A percentile compares a stretch with the other conserved stretches of the same genome.
Evolutionary conservation across 306 rosid genomes (phyloP).

Genomic region (Dalbergia cochinchinensis): DNA sequence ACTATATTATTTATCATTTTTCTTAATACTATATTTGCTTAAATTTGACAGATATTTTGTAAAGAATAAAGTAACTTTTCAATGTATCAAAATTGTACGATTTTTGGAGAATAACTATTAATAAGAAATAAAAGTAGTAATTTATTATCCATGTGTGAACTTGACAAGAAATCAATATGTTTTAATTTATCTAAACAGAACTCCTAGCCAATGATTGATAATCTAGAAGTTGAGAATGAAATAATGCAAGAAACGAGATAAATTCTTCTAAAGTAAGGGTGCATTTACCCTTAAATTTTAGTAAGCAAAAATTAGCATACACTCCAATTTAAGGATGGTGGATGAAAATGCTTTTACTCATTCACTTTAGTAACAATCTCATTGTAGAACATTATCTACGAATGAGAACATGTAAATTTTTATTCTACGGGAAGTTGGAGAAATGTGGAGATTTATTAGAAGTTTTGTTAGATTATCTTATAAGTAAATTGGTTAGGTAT

Average conservation of each 20-base stretch:
- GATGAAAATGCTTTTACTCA: neutral
- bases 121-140: neutral
- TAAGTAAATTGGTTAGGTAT: conserved; percentile 22
- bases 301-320: too few relatives aligned
- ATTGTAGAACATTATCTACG: neutral
- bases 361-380: too few relatives aligned
- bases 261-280: neutral
- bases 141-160: too few relatives aligned
- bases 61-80: too few relatives aligned
- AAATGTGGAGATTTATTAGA: conserved; percentile 16
- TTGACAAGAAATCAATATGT: neutral
- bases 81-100: too few relatives aligned
- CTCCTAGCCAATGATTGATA: neutral
- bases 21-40: too few relatives aligned
- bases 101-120: too few relatives aligned
- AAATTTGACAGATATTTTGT: too few relatives aligned
- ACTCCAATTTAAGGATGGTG: neutral
- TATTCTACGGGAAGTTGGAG: conserved; percentile 10
- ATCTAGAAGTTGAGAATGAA: neutral
- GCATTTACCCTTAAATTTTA: neutral
- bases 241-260: neutral
- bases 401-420: neutral
- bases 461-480: neutral
- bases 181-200: neutral
- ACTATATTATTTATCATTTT: too few relatives aligned